Base-by-base conservation (phyloP, 169 alveolate genomes). In the Plasmodium coatneyi region DNA sequence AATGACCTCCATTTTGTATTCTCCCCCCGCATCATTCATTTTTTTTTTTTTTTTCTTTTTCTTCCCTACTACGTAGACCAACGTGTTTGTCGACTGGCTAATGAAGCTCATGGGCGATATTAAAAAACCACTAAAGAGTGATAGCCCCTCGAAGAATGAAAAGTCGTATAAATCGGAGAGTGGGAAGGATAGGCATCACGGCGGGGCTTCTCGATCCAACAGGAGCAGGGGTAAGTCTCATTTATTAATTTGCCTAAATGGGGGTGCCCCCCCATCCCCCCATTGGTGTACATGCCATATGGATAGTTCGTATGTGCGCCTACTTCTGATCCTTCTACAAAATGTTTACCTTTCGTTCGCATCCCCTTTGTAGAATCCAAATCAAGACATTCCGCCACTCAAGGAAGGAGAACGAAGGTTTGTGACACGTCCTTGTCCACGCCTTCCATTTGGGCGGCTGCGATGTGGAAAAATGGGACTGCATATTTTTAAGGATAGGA, bases 81-180 rank as follows among this genome's bases (percentile, higher is more conserved):
- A 79, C 5, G 86, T 76, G 16, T 86, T 86, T 56, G 93, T 86
- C 5, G 39, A 74, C 56, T 86, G 93, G 93, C 71, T 86, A 78
- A 54, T 71, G 76, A 78, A 74, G 14, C 41, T 76, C 25, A 78
- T 86, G 80, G 71, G 43, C 36, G 93, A 86, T 14, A 78, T 86
- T 14, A 86, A 86, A 34, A 86, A 74, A 76, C 84, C 43, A 43
- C 41, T 43, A 34, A 84, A 84, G 78, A 19, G 28, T 25, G 92
- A 84, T 5, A 34, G 36, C 32, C 9, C 22, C 39, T 4, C 39
- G 41, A 86, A 86, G 43, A 79, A 52, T 54, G 93, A 78, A 9
- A 86, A 76, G 36, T n/a, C 66, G 28, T 9, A 39, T n/a, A 83
- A 83, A 41, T 83, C 71, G 12, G 82, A 49, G 16, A 71, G 52